Evolutionary conservation across 805 yeast species (phyloP).

Genomic region (Yamadazyma tumulicola): DNA sequence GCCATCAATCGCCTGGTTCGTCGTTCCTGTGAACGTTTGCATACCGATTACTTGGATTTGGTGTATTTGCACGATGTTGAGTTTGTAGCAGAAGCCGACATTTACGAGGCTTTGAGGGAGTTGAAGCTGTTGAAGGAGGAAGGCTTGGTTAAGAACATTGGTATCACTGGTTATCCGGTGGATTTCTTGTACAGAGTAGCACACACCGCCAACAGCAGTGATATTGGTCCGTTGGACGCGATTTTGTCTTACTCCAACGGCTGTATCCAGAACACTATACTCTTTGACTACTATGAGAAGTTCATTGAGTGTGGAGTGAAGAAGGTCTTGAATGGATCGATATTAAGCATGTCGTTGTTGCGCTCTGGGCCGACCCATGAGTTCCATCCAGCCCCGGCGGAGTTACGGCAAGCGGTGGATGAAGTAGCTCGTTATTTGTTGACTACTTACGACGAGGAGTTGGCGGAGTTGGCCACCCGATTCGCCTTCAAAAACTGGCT

Average conservation of each 20-base stretch:
- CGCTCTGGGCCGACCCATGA: constrained; percentile 61
- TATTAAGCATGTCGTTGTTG: constrained; percentile 82
- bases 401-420: constrained; percentile 51
- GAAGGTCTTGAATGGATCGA: constrained; percentile 74
- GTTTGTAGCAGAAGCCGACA: constrained; percentile 56
- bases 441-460: constrained; percentile 46
- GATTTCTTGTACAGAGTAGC: constrained; percentile 59
- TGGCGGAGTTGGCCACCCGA: constrained; percentile 80
- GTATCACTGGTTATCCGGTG: constrained; percentile 87
- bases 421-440: constrained; percentile 40
- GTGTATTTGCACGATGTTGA: constrained; percentile 90
- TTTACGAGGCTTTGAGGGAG: constrained; percentile 60
- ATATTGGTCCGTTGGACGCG: constrained; percentile 66
- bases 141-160: constrained; percentile 64
- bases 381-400: constrained; percentile 77
- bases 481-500: constrained; percentile 67
- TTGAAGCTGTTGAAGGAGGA: constrained; percentile 56
- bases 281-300: constrained; percentile 45
- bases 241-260: constrained; percentile 77
- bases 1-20: constrained; percentile 59
- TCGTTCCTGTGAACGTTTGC: constrained; percentile 64
- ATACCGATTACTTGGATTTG: constrained; percentile 69
- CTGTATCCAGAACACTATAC: constrained; percentile 69
- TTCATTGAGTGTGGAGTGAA: constrained; percentile 56
- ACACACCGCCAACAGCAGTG: constrained; percentile 27